Base-by-base conservation (phyloP, 1,284 basidiomycete species). In the Sanghuangporus weigelae region DNA sequence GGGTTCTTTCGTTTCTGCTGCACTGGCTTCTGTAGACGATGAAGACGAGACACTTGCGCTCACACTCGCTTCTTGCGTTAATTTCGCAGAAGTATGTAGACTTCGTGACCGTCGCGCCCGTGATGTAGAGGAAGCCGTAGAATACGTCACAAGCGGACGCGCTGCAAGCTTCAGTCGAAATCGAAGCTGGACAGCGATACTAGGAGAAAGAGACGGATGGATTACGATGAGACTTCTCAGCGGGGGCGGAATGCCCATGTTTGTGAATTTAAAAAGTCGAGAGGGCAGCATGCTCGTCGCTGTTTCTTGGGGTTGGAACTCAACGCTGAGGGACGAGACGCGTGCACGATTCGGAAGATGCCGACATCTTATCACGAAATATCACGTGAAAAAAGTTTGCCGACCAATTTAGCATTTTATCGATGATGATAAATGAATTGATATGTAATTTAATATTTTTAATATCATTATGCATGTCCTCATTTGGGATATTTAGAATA, bases 1-100 rank as follows among this genome's bases (percentile, higher is more conserved):
- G 0, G 87, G 87, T 67, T 87, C 84, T 31, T 67, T 69, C 42
- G 68, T 71, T 76, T 67, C 44, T 72, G 36, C 54, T 40, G 16
- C 54, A 75, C 36, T 23, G 4, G 19, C 12, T 39, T 62, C 51
- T 3, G 44, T 6, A 38, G 63, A 42, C 11, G 63, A 56, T 72
- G 3, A 72, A 72, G 19, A 73, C 72, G 19, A 66, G 48, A 51
- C 39, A 3, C 31, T 38, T 8, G 26, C 14, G 26, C 26, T 54
- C 36, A 59, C 48, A 14, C 57, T 46, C 6, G 39, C 35, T 26
- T 19, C 21, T 26, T 57, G 38, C 4, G 50, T 57, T 46, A 7
- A 19, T 7, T 19, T n/a, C 19, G 63, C 19, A 38, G 63, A 42
- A 10, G 56, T 48, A 59, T 60, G 57, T 11, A 57, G 35, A 16